Percentiles rank a stretch among this genome's conserved stretches.
phyloP scores from a whole-genome alignment of 78 protist species.

The Cavenderia fasciculata region DNA sequence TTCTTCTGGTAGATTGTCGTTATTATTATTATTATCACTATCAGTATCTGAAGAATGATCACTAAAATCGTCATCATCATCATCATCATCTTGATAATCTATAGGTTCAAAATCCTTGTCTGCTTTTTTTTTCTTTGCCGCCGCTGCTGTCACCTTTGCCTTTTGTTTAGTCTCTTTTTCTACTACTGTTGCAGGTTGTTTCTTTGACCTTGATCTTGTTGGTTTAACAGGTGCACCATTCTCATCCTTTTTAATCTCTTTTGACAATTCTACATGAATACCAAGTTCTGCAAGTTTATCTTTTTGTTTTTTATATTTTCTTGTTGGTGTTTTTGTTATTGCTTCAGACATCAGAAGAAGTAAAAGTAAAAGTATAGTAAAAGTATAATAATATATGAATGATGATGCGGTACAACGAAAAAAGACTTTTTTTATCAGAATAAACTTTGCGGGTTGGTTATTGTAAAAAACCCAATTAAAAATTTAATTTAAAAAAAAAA shows the following conservation, averaged over 20 bases:
- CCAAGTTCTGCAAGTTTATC: constrained; percentile 70
- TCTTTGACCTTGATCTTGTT: background rate
- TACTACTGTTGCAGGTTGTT: background rate
- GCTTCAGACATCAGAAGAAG: too few species aligned
- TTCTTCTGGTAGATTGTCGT: too few species aligned
- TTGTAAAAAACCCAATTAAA: too few species aligned
- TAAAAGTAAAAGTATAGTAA: too few species aligned
- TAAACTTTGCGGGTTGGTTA: too few species aligned
- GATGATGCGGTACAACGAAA: too few species aligned
- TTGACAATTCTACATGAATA: constrained; percentile 57
- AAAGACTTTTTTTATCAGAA: too few species aligned
- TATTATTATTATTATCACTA: background rate
- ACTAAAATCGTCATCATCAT: background rate
- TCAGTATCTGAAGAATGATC: background rate
- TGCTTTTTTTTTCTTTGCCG: background rate
- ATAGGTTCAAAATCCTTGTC: constrained; percentile 1
- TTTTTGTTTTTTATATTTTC: constrained; percentile 78
- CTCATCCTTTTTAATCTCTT: background rate
- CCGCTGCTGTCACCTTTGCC: background rate
- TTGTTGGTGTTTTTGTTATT: too few species aligned
- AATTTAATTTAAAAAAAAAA: too few species aligned
- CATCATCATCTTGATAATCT: constrained; percentile 29
- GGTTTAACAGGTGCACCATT: background rate
- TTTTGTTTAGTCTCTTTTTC: constrained; percentile 20
- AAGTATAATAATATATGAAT: too few species aligned